Evolutionary conservation across 805 yeast species (phyloP).

Genomic region (Metschnikowia cerradonensis): DNA sequence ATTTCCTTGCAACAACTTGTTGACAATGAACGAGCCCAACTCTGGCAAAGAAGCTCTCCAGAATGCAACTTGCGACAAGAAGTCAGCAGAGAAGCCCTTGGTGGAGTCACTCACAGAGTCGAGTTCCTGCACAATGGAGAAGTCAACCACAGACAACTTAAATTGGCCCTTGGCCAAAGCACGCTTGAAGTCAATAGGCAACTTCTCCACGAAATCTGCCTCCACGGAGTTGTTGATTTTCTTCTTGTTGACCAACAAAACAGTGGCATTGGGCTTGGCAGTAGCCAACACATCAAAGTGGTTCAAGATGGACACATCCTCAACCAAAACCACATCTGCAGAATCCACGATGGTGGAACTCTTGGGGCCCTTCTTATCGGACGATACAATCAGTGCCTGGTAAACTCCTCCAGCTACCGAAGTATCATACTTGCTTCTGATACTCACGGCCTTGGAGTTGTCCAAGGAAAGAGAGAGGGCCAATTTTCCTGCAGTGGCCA

Average conservation of each 20-base stretch:
- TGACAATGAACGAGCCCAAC: constrained; percentile 61
- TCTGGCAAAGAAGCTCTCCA: constrained; percentile 69
- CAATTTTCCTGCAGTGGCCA: constrained; percentile 56
- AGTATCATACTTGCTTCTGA: constrained; percentile 71
- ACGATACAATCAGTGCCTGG: constrained; percentile 57
- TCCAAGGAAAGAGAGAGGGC: constrained; percentile 69
- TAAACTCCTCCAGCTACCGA: constrained; percentile 67
- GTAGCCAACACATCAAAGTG: constrained; percentile 60
- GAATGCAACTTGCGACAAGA: constrained; percentile 75
- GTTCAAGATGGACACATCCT: constrained; percentile 51
- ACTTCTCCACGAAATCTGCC: constrained; percentile 48
- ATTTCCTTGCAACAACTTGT: constrained; percentile 74
- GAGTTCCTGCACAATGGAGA: constrained; percentile 57
- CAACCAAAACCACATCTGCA: constrained; percentile 65
- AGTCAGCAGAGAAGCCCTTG: constrained; percentile 64
- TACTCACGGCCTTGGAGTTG: constrained; percentile 46
- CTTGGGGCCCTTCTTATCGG: constrained; percentile 6
- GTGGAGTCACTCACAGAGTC: constrained; percentile 51
- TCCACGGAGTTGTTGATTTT: constrained; percentile 34
- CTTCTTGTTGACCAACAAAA: constrained; percentile 40
- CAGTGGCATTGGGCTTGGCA: constrained; percentile 51
- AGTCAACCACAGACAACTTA: constrained; percentile 56
- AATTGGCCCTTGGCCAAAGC: constrained; percentile 50
- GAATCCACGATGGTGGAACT: constrained; percentile 40
- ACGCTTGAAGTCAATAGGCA: constrained; percentile 53